These are phyloP conservation scores for Suillus paluster DNA, from an alignment of 768 basidiomycete species.

Conservation along the genomic window DNA sequence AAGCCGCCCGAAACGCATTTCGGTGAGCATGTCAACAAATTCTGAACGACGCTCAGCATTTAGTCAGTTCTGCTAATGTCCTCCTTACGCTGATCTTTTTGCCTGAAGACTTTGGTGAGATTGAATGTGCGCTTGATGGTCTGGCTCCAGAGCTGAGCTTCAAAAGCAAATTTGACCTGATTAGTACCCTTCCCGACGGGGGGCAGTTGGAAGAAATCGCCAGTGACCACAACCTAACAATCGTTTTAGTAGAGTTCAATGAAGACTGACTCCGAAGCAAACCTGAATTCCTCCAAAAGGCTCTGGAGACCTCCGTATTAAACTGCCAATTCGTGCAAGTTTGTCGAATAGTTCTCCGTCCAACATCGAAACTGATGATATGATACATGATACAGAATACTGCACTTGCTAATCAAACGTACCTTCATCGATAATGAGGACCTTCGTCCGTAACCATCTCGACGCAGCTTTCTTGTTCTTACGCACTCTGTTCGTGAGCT, in stretches of 20 bases:
- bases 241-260: neutral
- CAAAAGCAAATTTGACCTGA: constrained; percentile 87
- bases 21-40: constrained; percentile 96
- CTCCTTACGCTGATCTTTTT: constrained; percentile 81
- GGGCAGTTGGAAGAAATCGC: constrained; percentile 98
- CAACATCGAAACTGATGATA: constrained; percentile 87
- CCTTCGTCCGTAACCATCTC: constrained; percentile 85
- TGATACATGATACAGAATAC: constrained; percentile 8
- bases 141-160: constrained; percentile 78
- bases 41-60: constrained; percentile 46
- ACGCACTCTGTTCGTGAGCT: constrained; percentile 65
- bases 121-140: constrained; percentile 85
- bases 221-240: constrained; percentile 82
- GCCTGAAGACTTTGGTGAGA: constrained; percentile 93
- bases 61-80: neutral
- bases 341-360: constrained; percentile 95
- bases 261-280: constrained; percentile 1
- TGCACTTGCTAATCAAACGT: constrained; percentile 8
- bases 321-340: constrained; percentile 69
- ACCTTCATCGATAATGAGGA: constrained; percentile 87
- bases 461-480: constrained; percentile 84
- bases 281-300: constrained; percentile 98
- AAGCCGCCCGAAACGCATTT: constrained; percentile 92
- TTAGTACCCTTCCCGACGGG: constrained; percentile 75
- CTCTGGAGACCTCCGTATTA: constrained; percentile 58